Percentiles rank a stretch among this genome's conserved stretches.
Evolutionary conservation across 176 grass and related monocot genomes (phyloP).

Genomic region (Hyparrhenia diplandra): DNA sequence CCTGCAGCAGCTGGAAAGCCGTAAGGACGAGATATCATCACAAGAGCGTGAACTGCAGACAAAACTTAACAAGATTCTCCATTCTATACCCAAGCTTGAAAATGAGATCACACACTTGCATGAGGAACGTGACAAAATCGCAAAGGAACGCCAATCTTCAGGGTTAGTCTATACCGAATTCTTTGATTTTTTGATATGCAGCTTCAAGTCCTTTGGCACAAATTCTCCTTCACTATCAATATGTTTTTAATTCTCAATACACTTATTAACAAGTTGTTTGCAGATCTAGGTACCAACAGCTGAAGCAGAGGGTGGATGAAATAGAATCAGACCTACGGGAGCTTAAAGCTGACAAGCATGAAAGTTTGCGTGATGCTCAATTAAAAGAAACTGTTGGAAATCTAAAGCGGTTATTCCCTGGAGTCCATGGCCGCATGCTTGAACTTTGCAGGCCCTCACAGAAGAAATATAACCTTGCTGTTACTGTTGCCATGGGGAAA

Average conservation of each 20-base stretch:
- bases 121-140: conserved; percentile 61
- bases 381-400: conserved; percentile 85
- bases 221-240: not conserved
- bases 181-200: conserved; percentile 19
- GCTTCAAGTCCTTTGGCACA: not conserved
- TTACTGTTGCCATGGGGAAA: conserved; percentile 99
- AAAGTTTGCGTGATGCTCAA: conserved; percentile 81
- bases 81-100: conserved; percentile 63
- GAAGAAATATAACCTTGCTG: conserved; percentile 98
- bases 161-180: conserved; percentile 53
- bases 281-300: conserved; percentile 68
- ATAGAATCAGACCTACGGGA: conserved; percentile 80
- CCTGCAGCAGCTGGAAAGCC: conserved; percentile 69
- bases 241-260: conserved; percentile 11
- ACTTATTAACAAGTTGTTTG: conserved; percentile 9
- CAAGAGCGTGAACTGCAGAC: conserved; percentile 60
- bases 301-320: conserved; percentile 83
- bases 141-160: conserved; percentile 76
- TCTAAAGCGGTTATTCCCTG: conserved; percentile 85
- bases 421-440: conserved; percentile 97
- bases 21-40: conserved; percentile 71
- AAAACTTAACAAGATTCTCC: conserved; percentile 62
- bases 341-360: conserved; percentile 95
- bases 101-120: conserved; percentile 57
- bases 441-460: conserved; percentile 95